Conservation (phyloP, 768 basidiomycete species). For the Pleurotus ostreatus region DNA sequence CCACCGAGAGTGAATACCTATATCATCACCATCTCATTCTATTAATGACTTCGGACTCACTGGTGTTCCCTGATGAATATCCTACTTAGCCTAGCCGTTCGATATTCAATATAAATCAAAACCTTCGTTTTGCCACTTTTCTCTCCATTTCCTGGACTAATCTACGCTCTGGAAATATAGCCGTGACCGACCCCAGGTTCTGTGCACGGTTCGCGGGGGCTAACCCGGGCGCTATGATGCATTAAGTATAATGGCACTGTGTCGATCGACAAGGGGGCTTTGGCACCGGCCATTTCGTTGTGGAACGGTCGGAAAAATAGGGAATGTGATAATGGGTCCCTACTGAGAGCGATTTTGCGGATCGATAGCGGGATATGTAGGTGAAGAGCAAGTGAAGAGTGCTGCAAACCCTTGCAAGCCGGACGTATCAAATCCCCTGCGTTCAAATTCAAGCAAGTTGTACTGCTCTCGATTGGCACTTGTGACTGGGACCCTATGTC, state of each 20-base stretch:
- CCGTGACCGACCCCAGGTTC: no score
- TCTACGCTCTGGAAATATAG: no score
- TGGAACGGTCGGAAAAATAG: background rate
- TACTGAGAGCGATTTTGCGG: no score
- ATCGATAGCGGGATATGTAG: background rate
- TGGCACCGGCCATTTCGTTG: background rate
- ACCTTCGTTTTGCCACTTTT: no score
- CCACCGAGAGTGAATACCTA: slow-evolving; percentile 54
- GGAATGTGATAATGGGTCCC: slow-evolving; percentile 1
- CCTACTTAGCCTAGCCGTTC: background rate
- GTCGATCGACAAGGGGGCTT: background rate
- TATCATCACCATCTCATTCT: slow-evolving; percentile 1
- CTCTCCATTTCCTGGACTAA: no score
- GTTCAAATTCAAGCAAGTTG: background rate
- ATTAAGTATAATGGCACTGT: background rate
- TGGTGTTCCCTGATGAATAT: slow-evolving; percentile 7
- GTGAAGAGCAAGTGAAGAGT: background rate
- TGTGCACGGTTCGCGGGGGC: no score
- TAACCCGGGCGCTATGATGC: no score
- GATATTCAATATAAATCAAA: slow-evolving; percentile 6
- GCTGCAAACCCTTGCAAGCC: background rate
- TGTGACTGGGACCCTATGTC: no score
- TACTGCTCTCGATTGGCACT: background rate
- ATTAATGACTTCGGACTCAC: slow-evolving; percentile 3
- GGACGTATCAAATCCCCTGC: background rate